phyloP scores from a whole-genome alignment of 2,329 filamentous ascomycete species.

The Pezicula neosporulosa region DNA sequence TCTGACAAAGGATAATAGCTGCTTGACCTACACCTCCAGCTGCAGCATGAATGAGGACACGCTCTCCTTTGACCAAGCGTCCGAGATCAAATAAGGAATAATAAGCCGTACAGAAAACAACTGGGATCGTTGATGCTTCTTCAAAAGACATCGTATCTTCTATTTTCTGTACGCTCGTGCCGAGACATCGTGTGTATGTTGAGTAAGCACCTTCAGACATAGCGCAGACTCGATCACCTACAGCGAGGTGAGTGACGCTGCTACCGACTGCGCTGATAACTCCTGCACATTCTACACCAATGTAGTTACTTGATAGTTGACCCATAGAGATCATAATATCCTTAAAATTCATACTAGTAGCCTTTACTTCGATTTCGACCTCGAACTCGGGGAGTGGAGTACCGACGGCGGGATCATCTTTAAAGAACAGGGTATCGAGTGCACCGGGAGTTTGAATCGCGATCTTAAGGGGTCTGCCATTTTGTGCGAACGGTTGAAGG shows the following conservation, averaged over 20 bases:
- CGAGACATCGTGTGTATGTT: conserved; percentile 25
- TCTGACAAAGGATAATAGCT: conserved; percentile 28
- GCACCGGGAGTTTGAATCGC: conserved; percentile 19
- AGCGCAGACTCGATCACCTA: conserved; percentile 32
- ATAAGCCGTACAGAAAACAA: conserved; percentile 25
- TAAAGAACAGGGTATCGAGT: conserved; percentile 23
- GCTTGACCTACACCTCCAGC: conserved; percentile 33
- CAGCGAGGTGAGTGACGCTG: conserved; percentile 21
- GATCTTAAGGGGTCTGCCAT: conserved; percentile 18
- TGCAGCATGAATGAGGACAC: conserved; percentile 33
- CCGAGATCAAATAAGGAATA: conserved; percentile 23
- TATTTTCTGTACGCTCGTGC: conserved; percentile 22
- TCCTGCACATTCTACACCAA: conserved; percentile 32
- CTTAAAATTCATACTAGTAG: conserved; percentile 31
- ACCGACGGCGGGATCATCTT: conserved; percentile 19
- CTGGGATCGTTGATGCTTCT: conserved; percentile 22
- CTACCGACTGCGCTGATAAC: conserved; percentile 28
- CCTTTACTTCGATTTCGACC: conserved; percentile 27
- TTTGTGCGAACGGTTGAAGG: conserved; percentile 35
- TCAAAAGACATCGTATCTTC: conserved; percentile 22
- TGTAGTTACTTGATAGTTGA: conserved; percentile 24
- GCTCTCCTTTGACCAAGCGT: conserved; percentile 21
- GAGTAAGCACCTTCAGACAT: conserved; percentile 27
- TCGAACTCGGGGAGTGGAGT: conserved; percentile 13
- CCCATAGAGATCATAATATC: conserved; percentile 34